phyloP scores from a whole-genome alignment of 352 stramenopile genomes.

The Phytophthora parvispora region DNA sequence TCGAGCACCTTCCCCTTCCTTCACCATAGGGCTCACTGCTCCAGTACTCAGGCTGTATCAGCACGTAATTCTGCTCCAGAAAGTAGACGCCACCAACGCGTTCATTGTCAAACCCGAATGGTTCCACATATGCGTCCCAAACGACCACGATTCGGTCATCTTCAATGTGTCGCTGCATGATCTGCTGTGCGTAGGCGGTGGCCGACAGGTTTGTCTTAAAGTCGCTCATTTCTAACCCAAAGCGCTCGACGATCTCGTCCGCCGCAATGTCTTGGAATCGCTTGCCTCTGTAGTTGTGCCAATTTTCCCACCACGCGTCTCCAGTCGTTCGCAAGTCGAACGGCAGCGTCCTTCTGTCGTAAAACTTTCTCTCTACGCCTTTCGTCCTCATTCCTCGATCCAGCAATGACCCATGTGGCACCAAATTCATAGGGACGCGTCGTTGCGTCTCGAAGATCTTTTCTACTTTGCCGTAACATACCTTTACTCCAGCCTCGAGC shows the following conservation, averaged over 20 bases:
- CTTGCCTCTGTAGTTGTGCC: conserved; percentile 34
- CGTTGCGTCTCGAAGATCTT: conserved; percentile 30
- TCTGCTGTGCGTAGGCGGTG: conserved; percentile 58
- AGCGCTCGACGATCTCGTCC: conserved; percentile 65
- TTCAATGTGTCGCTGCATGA: conserved; percentile 61
- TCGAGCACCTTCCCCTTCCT: conserved; percentile 21
- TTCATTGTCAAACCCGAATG: conserved; percentile 56
- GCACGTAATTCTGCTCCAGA: conserved; percentile 67
- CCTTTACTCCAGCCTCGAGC: conserved; percentile 39
- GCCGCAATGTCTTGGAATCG: conserved; percentile 33
- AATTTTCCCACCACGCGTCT: conserved; percentile 47
- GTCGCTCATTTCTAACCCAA: conserved; percentile 58
- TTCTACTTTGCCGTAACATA: conserved; percentile 40
- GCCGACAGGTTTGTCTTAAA: conserved; percentile 55
- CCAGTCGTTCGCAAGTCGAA: conserved; percentile 40
- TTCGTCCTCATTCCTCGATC: conserved; percentile 19
- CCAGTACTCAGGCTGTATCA: conserved; percentile 50
- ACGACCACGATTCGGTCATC: conserved; percentile 63
- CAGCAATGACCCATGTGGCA: conserved; percentile 24
- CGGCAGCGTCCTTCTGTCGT: conserved; percentile 38
- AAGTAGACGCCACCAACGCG: conserved; percentile 52
- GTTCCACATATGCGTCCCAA: conserved; percentile 62
- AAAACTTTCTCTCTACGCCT: conserved; percentile 47
- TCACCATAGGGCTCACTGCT: conserved; percentile 5
- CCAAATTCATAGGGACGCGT: conserved; percentile 8